Evolutionary conservation across 148 eudicot species (phyloP).

Genomic region (Selenicereus undatus): DNA sequence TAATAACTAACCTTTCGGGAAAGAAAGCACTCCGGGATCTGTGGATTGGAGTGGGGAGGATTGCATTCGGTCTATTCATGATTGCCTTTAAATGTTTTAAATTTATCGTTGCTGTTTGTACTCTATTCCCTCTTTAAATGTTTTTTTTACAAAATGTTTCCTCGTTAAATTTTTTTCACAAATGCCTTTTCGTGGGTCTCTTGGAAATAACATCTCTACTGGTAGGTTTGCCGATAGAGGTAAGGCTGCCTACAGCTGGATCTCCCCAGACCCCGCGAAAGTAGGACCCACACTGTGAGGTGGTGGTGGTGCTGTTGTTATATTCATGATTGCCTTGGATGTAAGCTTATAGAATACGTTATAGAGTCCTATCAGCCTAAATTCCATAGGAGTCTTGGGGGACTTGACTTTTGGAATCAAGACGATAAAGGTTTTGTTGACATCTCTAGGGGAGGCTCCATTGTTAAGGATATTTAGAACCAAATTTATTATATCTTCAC

Average conservation of each 20-base stretch:
- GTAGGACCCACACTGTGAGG: no score
- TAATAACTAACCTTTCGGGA: background rate
- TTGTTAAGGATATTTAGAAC: background rate
- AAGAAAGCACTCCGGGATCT: background rate
- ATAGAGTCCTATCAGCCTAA: background rate
- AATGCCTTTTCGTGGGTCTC: no score
- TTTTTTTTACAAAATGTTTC: no score
- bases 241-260: no score
- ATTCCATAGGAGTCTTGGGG: background rate
- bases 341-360: background rate
- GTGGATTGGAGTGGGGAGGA: background rate
- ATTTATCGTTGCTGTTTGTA: no score
- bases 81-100: no score
- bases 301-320: no score
- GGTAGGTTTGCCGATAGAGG: no score
- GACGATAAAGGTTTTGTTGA: background rate
- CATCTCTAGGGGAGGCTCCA: background rate
- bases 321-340: background rate
- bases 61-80: background rate
- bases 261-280: no score
- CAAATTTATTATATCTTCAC: background rate
- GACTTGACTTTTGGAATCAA: background rate
- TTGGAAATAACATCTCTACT: no score
- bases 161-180: no score
- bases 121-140: no score